A percentile compares a stretch with the other conserved stretches of the same genome.
Conservation (phyloP, 2,329 filamentous ascomycete species). For the Phyllosticta paracitricarpa region DNA sequence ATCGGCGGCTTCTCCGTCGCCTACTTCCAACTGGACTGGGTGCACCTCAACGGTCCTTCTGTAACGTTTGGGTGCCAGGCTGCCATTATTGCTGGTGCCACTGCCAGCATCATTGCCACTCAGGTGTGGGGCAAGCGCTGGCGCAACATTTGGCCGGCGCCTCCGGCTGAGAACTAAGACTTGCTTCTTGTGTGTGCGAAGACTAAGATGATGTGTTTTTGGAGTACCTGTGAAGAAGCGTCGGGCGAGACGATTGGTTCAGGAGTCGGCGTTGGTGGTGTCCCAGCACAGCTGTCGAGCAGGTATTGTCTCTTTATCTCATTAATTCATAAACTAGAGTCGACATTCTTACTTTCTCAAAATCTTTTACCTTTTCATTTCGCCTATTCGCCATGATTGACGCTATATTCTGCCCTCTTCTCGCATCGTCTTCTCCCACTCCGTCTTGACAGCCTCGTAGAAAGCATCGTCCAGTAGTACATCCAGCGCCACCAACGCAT, state of each 20-base stretch:
- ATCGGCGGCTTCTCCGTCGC: slow-evolving; percentile 25
- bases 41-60: slow-evolving; percentile 19
- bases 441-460: slow-evolving; percentile 6
- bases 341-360: background rate
- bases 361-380: background rate
- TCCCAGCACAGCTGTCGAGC: background rate
- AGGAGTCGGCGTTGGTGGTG: background rate
- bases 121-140: slow-evolving; percentile 21
- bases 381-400: background rate
- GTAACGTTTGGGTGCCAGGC: slow-evolving; percentile 27
- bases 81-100: slow-evolving; percentile 22
- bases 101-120: slow-evolving; percentile 18
- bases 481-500: slow-evolving; percentile 10
- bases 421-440: slow-evolving; percentile 10
- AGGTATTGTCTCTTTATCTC: background rate
- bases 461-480: slow-evolving; percentile 11
- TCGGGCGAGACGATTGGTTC: background rate
- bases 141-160: slow-evolving; percentile 15
- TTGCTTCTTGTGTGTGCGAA: too few species aligned
- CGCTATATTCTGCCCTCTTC: background rate
- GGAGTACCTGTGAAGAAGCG: too few species aligned
- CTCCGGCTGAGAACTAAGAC: slow-evolving; percentile 4
- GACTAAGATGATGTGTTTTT: too few species aligned
- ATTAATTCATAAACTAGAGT: background rate
- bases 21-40: slow-evolving; percentile 28